A percentile compares a stretch with the other conserved stretches of the same genome.
Conservation (phyloP, 768 basidiomycete genomes). For the Gautieria morchelliformis region DNA sequence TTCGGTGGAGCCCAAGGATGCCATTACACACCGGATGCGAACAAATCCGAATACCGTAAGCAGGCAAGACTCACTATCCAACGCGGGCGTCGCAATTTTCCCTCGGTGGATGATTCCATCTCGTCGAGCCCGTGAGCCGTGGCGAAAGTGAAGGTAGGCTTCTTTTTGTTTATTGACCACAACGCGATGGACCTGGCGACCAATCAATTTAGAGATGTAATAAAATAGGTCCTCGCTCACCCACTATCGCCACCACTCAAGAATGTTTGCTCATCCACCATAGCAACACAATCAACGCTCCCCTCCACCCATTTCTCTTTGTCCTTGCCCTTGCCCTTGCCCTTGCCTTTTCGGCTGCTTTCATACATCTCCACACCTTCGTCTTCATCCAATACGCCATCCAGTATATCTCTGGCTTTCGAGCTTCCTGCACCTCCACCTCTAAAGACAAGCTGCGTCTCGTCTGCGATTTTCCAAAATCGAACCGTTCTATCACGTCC, state of each 20-base stretch:
- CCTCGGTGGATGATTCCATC: slow-evolving; percentile 61
- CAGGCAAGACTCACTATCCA: slow-evolving; percentile 86
- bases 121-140: slow-evolving; percentile 84
- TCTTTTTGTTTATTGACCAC: slow-evolving; percentile 91
- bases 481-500: slow-evolving; percentile 85
- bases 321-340: slow-evolving; percentile 19
- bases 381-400: slow-evolving; percentile 62
- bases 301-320: slow-evolving; percentile 70
- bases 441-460: slow-evolving; percentile 90
- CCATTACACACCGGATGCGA: slow-evolving; percentile 65
- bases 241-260: slow-evolving; percentile 94
- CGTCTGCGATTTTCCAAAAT: slow-evolving; percentile 95
- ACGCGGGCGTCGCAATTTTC: slow-evolving; percentile 64
- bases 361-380: slow-evolving; percentile 36
- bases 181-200: slow-evolving; percentile 71
- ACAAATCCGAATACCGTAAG: slow-evolving; percentile 81
- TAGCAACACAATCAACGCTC: slow-evolving; percentile 82
- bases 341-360: slow-evolving; percentile 19
- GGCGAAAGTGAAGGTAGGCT: slow-evolving; percentile 79
- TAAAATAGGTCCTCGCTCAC: slow-evolving; percentile 35
- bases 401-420: slow-evolving; percentile 67
- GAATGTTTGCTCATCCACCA: slow-evolving; percentile 93
- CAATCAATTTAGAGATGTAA: background rate
- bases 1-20: background rate
- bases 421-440: slow-evolving; percentile 72